Conservation (phyloP, 495 filamentous ascomycete species). For the Neurospora cerealis region DNA sequence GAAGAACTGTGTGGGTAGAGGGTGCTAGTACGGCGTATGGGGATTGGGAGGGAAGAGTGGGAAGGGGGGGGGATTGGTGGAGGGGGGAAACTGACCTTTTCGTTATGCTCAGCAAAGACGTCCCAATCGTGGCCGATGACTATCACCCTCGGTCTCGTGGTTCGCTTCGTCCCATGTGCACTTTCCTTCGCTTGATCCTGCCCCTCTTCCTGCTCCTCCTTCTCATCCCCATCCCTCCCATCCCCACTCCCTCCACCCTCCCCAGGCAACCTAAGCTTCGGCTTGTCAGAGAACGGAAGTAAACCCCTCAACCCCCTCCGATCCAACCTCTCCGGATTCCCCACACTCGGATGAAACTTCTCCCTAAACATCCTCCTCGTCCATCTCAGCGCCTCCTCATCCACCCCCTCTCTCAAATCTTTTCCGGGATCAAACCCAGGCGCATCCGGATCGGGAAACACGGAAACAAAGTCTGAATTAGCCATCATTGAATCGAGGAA, state of each 20-base stretch:
- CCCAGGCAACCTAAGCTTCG: constrained; percentile 31
- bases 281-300: constrained; percentile 41
- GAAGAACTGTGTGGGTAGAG: background rate
- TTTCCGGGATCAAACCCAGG: constrained; percentile 31
- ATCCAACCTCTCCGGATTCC: constrained; percentile 47
- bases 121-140: constrained; percentile 55
- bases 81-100: constrained; percentile 18
- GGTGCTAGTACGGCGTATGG: too few species aligned
- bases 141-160: constrained; percentile 30
- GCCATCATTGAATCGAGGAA: constrained; percentile 55
- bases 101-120: constrained; percentile 43
- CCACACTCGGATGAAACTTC: constrained; percentile 44
- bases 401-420: constrained; percentile 32
- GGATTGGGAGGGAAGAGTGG: too few species aligned
- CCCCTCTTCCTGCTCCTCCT: too few species aligned
- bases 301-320: constrained; percentile 36
- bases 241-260: constrained; percentile 9
- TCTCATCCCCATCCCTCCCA: background rate
- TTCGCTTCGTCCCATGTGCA: background rate
- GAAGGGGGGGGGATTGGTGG: constrained; percentile 11
- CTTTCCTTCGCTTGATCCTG: background rate
- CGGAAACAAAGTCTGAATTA: constrained; percentile 47
- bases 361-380: constrained; percentile 28
- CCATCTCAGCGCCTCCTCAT: constrained; percentile 34
- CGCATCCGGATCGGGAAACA: constrained; percentile 51